Base-by-base conservation (phyloP, 768 basidiomycete species). In the Suillus lakei region DNA sequence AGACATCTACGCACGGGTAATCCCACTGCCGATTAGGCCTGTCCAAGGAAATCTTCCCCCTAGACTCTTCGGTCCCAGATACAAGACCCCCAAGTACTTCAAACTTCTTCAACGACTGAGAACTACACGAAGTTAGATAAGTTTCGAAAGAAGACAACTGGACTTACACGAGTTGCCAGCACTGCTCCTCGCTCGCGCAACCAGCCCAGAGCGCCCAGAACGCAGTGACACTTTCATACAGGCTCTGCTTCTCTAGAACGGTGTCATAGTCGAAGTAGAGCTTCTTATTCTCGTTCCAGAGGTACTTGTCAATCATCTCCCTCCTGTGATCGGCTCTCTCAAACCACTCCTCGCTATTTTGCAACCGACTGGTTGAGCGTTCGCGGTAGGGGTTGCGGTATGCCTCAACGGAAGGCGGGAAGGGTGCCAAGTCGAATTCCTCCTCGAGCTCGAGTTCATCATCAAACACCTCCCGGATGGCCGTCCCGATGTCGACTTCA, bases 11-110 rank as follows among this genome's bases (percentile, higher is more conserved):
- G 70, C 80, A 95, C 82, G 95, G 97, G 78, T 96, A 96, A 76
- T 96, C 97, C 98, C 97, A 99, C 74, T 99, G 97, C 68, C 97
- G 93, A 80, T 98, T 98, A 18, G 97, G 97, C 56, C 98, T 85
- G 72, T 98, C 96, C 62, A 99, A 83, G 18, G 96, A 97, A 65
- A 99, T 96, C 76, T 93, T 92, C 62, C 97, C 97, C 65, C 97
- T 87, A 46, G 95, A 98, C 76, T 95, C 93, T 71, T 99, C 98
- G 1, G 97, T 99, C 48, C 97, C 97, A 23, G 95, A 95, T 18
- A 98, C 96, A 28, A 99, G 82, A 9, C 97, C 97, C 26, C 97
- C 97, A 5, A 96, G 86, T 28, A 94, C 97, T 74, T 99, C 97
- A 68, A 99, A 98, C 83, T 98, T 98, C 79, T 90, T 88, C 74